Base-by-base conservation (phyloP, 2,329 filamentous ascomycete genomes). In the Rhynchosporium secalis region DNA sequence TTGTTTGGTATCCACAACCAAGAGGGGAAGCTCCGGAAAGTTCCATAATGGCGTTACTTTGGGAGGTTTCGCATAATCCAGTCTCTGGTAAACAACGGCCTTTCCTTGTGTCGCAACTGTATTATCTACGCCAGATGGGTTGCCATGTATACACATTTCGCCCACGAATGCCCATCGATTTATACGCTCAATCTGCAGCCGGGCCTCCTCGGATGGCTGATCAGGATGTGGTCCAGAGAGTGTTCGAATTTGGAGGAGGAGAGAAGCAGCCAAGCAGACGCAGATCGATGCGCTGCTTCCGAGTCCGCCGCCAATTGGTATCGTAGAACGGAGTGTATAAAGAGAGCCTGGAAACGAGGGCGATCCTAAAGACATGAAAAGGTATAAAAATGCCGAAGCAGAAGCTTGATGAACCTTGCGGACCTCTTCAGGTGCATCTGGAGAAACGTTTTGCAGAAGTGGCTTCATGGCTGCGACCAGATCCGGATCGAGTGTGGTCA, bases 91-190 rank as follows among this genome's bases (percentile, higher is more conserved):
- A 2, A 98, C 81, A 1, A 99, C 92, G 0, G 93, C 95, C 77
- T 96, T 97, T 62, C 95, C 95, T 71, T 96, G 91, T 12, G 93
- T 90, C 12, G 94, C 84, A 33, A 99, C 94, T 2, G 95, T 99
- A 76, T 99, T 99, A 77, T 99, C 95, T 48, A 99, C 91, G 0
- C 95, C 95, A 0, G 92, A 96, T 0, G 95, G 95, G 72, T 96
- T 98, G 43, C 94, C 95, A 74, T 99, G 95, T 66, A 98, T 97
- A 77, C 92, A 95, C 86, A 98, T 90, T 76, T 99, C 95, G 29
- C 90, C 90, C 0, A 99, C 95, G 76, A 97, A 98, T 0, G 95
- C 93, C 95, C 96, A 99, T 65, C 90, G 85, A 76, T 99, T 99
- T 78, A 99, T 97, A 66, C 94, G 87, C 78, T 98, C 93, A 36